phyloP scores from a whole-genome alignment of 805 yeast genomes.

The Wickerhamiella siamensis region DNA sequence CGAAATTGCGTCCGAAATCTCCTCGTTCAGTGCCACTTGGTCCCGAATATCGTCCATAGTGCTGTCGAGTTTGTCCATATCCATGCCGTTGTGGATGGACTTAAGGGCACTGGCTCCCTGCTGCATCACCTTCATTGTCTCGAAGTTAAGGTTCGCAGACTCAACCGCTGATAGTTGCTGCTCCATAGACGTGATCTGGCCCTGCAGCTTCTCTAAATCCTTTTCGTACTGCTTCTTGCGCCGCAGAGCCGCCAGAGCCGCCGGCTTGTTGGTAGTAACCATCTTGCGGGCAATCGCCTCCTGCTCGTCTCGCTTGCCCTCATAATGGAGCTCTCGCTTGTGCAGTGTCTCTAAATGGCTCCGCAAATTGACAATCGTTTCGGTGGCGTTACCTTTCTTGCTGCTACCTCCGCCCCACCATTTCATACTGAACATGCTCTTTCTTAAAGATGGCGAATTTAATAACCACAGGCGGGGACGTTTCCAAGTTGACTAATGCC shows the following conservation, averaged over 20 bases:
- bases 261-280: conserved; percentile 53
- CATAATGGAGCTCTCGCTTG: conserved; percentile 70
- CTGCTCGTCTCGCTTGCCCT: conserved; percentile 70
- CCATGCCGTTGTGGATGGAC: conserved; percentile 84
- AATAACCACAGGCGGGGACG: not conserved
- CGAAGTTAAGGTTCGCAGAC: conserved; percentile 88
- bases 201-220: conserved; percentile 65
- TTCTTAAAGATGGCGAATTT: too few relatives aligned
- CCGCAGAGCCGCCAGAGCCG: conserved; percentile 77
- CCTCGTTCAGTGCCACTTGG: conserved; percentile 89
- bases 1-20: conserved; percentile 89
- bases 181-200: conserved; percentile 81
- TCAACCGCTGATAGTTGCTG: conserved; percentile 83
- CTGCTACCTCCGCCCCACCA: conserved; percentile 36
- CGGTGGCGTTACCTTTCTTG: conserved; percentile 75
- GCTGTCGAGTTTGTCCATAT: conserved; percentile 90
- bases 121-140: conserved; percentile 97
- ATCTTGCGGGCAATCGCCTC: conserved; percentile 67
- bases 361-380: conserved; percentile 79
- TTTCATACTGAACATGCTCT: not conserved
- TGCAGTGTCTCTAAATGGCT: conserved; percentile 77
- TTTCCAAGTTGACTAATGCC: not conserved
- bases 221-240: conserved; percentile 71
- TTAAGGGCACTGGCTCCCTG: conserved; percentile 96
- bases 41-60: conserved; percentile 98